These are phyloP conservation scores for Ophiostoma piceae DNA, from an alignment of 2,329 filamentous ascomycete genomes.

Conservation along the genomic window DNA sequence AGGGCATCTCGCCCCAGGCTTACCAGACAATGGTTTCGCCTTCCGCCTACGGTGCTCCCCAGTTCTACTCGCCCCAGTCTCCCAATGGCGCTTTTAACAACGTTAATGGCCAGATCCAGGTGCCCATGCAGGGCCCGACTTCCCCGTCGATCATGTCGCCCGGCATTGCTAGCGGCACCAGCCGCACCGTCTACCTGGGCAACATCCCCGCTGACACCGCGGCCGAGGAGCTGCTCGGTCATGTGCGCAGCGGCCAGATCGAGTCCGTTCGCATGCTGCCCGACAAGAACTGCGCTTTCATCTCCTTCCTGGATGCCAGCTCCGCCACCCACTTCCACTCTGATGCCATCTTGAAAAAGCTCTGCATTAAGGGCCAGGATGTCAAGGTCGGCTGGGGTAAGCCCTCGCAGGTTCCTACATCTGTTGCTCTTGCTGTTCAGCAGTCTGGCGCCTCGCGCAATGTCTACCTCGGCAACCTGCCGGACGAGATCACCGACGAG, in stretches of 20 bases:
- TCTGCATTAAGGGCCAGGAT: constrained; percentile 96
- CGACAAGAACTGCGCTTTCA: constrained; percentile 99
- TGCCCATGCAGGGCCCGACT: constrained; percentile 55
- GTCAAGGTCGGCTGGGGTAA: constrained; percentile 99
- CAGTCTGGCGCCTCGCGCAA: constrained; percentile 96
- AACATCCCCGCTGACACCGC: constrained; percentile 98
- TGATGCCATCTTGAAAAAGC: constrained; percentile 98
- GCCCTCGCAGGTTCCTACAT: constrained; percentile 94
- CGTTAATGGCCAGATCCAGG: constrained; percentile 55
- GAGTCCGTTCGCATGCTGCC: constrained; percentile 95
- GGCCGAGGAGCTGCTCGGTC: constrained; percentile 91
- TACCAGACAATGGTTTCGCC: constrained; percentile 85
- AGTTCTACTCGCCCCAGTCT: constrained; percentile 81
- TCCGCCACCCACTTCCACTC: constrained; percentile 99
- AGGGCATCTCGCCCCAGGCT: constrained; percentile 71
- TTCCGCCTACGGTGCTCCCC: constrained; percentile 72
- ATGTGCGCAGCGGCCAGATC: constrained; percentile 95
- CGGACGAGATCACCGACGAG: constrained; percentile 84
- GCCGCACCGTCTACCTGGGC: constrained; percentile 92
- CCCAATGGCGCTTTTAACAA: constrained; percentile 71
- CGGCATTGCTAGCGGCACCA: constrained; percentile 82
- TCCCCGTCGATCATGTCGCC: constrained; percentile 71
- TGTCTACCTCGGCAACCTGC: constrained; percentile 89
- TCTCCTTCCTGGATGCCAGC: constrained; percentile 95
- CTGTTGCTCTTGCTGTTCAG: constrained; percentile 93